Conservation (phyloP, 495 filamentous ascomycete genomes). For the Aspergillus nanangensis region DNA sequence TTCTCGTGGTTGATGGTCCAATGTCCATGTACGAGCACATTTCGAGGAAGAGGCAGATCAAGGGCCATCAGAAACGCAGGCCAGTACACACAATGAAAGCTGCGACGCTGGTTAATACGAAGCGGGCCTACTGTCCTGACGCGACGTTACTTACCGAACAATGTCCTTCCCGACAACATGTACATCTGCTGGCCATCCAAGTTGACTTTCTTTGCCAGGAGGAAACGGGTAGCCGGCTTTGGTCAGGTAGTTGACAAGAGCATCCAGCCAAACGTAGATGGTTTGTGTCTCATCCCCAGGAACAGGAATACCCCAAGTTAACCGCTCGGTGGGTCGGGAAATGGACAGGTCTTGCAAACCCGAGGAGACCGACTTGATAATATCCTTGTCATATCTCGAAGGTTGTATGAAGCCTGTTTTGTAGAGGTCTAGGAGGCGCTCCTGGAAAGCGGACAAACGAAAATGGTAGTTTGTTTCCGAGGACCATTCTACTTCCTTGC, state of each 20-base stretch:
- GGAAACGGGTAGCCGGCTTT: constrained; percentile 78
- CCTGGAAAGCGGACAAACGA: constrained; percentile 73
- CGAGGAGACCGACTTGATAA: constrained; percentile 61
- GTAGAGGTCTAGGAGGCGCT: constrained; percentile 75
- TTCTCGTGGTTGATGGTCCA: constrained; percentile 88
- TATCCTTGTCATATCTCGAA: constrained; percentile 56
- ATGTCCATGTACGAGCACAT: constrained; percentile 83
- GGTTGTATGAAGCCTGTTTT: constrained; percentile 71
- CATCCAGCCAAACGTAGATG: constrained; percentile 98
- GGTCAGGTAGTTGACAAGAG: constrained; percentile 89
- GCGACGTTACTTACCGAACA: constrained; percentile 60
- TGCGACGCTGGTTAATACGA: too few species aligned
- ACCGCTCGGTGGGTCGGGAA: constrained; percentile 71
- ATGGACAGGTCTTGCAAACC: constrained; percentile 83
- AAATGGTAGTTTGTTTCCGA: constrained; percentile 97
- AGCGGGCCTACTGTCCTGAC: too few species aligned
- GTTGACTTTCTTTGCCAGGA: constrained; percentile 55
- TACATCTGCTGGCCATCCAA: constrained; percentile 85
- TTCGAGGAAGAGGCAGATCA: constrained; percentile 74
- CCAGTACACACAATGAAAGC: constrained; percentile 97
- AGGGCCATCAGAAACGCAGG: constrained; percentile 91
- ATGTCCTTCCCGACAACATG: constrained; percentile 98
- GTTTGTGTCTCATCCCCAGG: constrained; percentile 82
- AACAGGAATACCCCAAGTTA: constrained; percentile 88
- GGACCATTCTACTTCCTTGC: constrained; percentile 89